phyloP scores from a whole-genome alignment of 495 filamentous ascomycete species.

The Bombardia bombarda region DNA sequence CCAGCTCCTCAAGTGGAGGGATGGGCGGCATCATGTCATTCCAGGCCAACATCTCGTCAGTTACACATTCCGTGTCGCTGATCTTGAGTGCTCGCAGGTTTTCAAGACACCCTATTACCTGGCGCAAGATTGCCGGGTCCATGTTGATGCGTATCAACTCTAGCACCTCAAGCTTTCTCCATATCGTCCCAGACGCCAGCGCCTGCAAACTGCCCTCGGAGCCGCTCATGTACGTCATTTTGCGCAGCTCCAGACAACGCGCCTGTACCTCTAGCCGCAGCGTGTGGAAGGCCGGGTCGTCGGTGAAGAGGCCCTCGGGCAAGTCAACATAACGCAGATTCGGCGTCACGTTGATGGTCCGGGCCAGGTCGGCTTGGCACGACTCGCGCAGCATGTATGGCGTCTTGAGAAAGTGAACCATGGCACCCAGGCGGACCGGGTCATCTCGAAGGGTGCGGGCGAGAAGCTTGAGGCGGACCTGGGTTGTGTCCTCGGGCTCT shows the following conservation, averaged over 20 bases:
- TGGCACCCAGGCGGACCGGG: slow-evolving; percentile 49
- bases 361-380: slow-evolving; percentile 73
- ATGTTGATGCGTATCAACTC: slow-evolving; percentile 66
- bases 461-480: slow-evolving; percentile 67
- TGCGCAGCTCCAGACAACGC: slow-evolving; percentile 73
- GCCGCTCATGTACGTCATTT: slow-evolving; percentile 77
- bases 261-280: slow-evolving; percentile 77
- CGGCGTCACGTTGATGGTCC: slow-evolving; percentile 76
- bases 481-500: slow-evolving; percentile 68
- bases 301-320: slow-evolving; percentile 75
- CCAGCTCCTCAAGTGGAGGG: slow-evolving; percentile 60
- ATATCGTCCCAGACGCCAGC: slow-evolving; percentile 56
- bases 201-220: slow-evolving; percentile 70
- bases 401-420: slow-evolving; percentile 73
- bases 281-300: slow-evolving; percentile 64
- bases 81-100: slow-evolving; percentile 65
- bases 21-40: slow-evolving; percentile 56
- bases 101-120: slow-evolving; percentile 58
- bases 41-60: slow-evolving; percentile 63
- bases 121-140: slow-evolving; percentile 63
- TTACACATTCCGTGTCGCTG: slow-evolving; percentile 56
- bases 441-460: slow-evolving; percentile 74
- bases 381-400: slow-evolving; percentile 96
- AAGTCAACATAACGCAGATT: slow-evolving; percentile 86
- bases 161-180: slow-evolving; percentile 72